Base-by-base conservation (phyloP, 164 flowering plant genomes). In the Stephania japonica region DNA sequence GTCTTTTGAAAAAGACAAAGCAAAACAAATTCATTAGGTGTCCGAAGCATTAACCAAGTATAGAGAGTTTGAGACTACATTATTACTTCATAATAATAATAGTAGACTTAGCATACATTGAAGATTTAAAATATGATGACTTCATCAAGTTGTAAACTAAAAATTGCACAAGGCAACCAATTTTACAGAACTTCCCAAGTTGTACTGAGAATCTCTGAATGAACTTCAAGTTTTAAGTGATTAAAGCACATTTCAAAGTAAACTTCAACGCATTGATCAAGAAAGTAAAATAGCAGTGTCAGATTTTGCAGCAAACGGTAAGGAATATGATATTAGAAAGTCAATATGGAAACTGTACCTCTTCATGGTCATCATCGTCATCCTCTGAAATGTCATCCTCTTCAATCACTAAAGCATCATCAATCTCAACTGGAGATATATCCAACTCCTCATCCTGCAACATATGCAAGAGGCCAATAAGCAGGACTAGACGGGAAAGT, bases 371-470 rank as follows among this genome's bases (percentile, higher is more conserved):
- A 67, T 89, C 98, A 75, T 95, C 97, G 23, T 91, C 98, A 68
- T 93, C 98, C 73, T 93, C 99, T 38, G 99, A 95, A 49, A 93
- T 85, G 78, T 95, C 97, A 75, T 92, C 99, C 81, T 92, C 99
- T 83, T 93, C 99, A 82, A 93, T 93, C 75, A 95, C 94, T 87
- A 95, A 83, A 1, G 92, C 90, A 76, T 93, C 98, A 78, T 95
- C 99, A 67, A 91, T 87, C 73, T 91, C 97, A 65, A 87, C 89
- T 72, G 89, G 96, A 61, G 99, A 90, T 62, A 87, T 83, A 43
- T 90, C 98, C 86, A 95, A 77, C 44, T 91, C 97, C 76, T 91
- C 99, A 80, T 90, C 98, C 99, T 94, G 76, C 78, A 78, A 13
- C 67, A 62, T 18, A 74, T 21, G 38, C 2, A 70, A 70, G 6